phyloP scores from a whole-genome alignment of 116 monocot genomes.

The Iris pallida region DNA sequence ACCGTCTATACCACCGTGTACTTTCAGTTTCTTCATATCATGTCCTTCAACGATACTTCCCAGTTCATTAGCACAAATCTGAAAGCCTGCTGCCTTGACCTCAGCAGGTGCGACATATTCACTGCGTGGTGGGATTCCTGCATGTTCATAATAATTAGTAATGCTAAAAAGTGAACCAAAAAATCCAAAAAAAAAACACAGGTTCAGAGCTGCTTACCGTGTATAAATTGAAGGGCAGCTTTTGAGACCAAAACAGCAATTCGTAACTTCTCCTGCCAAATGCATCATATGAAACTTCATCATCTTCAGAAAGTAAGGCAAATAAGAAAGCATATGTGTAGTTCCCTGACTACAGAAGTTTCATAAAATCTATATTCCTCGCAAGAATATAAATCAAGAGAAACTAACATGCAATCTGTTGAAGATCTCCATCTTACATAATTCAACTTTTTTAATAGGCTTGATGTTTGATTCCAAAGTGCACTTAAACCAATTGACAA shows the following conservation, averaged over 20 bases:
- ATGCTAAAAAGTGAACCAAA: neutral
- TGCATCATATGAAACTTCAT: neutral
- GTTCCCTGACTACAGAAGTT: no score
- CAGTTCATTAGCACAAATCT: constrained; percentile 56
- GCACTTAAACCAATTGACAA: no score
- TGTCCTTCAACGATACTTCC: constrained; percentile 67
- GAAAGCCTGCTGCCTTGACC: constrained; percentile 46
- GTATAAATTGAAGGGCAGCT: constrained; percentile 51
- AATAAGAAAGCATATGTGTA: no score
- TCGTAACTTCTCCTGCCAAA: constrained; percentile 52
- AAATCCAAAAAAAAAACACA: neutral
- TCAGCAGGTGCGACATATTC: constrained; percentile 55
- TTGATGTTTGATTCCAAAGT: no score
- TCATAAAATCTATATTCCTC: no score
- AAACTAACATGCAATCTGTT: no score
- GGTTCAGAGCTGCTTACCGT: constrained; percentile 25
- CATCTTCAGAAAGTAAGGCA: no score
- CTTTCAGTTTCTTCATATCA: constrained; percentile 48
- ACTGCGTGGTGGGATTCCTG: constrained; percentile 34
- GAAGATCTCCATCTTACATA: no score
- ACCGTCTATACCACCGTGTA: constrained; percentile 49
- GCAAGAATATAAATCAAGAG: no score
- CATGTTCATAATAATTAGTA: neutral
- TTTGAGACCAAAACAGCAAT: constrained; percentile 52
- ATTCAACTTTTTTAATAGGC: no score